Evolutionary conservation across 306 rosid genomes (phyloP).

Genomic region (Hylodesmum podocarpum): DNA sequence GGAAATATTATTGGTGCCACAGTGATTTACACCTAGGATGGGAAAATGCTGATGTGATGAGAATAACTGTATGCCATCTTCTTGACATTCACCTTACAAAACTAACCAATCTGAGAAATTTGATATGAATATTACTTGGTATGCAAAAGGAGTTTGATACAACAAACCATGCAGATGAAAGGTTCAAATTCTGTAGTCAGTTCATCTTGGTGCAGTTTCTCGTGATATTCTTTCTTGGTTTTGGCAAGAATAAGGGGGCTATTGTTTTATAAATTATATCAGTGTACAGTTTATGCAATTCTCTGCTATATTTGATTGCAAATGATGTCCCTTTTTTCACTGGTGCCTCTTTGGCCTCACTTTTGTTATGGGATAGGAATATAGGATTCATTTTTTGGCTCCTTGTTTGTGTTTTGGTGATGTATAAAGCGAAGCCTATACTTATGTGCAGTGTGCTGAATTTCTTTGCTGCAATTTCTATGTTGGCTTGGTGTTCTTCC

Average conservation of each 20-base stretch:
- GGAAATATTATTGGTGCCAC: slow-evolving; percentile 6
- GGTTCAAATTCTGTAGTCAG: neutral
- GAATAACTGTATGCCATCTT: slow-evolving; percentile 12
- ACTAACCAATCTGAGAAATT: neutral
- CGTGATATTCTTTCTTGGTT: neutral
- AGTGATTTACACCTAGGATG: slow-evolving; percentile 8
- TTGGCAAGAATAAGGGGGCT: neutral
- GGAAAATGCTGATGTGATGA: slow-evolving; percentile 9
- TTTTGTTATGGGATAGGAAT: neutral
- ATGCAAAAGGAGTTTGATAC: slow-evolving; percentile 6
- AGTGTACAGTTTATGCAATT: slow-evolving; percentile 9
- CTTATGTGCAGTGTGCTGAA: neutral
- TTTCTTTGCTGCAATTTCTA: neutral
- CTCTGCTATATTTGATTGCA: neutral
- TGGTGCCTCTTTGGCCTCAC: neutral
- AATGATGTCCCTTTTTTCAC: neutral
- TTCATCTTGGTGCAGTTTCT: neutral
- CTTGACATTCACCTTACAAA: slow-evolving; percentile 10
- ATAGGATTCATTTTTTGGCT: slow-evolving; percentile 4
- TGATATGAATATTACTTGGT: neutral
- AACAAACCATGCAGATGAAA: neutral
- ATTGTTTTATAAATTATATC: neutral
- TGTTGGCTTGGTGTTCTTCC: neutral
- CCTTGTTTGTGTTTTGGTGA: neutral
- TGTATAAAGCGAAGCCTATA: neutral